Base-by-base conservation (phyloP, 495 filamentous ascomycete species). In the Penicillium arizonense region DNA sequence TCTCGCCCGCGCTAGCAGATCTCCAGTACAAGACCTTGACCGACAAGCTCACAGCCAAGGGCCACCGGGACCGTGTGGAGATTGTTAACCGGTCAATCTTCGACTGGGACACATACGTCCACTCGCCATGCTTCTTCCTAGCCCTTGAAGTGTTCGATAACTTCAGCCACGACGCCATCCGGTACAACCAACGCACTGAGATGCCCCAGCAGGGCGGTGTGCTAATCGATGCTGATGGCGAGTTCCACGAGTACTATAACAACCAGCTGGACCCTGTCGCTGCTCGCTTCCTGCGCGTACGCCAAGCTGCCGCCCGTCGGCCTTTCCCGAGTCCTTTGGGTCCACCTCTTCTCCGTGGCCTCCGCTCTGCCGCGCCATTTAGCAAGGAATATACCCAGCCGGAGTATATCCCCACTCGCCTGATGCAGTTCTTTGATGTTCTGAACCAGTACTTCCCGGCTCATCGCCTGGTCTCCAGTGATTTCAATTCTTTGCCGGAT, bases 111-210 rank as follows among this genome's bases (percentile, higher is more conserved):
- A 79, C 77, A 21, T 88, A 88, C 52, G 90, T 96, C 13, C 85
- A 90, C 7, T 88, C 86, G 2, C 93, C 94, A 0, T 97, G 94
- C 76, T 99, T 94, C 76, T 97, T 99, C 76, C 81, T 99, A 4
- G 94, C 92, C n/a, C 85, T 99, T 59, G 94, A 99, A 65, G 94
- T 99, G 50, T 92, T 97, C 62, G 94, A 99, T 73, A 99, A 99
- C 71, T 97, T 99, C 71, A 85, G 89, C 20, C 94, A 99, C 74
- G 94, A 99, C 74, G 78, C 84, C 36, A 82, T 99, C 59, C 90
- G 94, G 57, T 97, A 96, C 77, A 84, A 96, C 68, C 71, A 80
- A 5, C 61, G 69, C 32, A 95, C 90, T 14, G 85, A 88, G 61
- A 63, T 83, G 42, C 86, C 92, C 0, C 78, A 94, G 41, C 94